Evolutionary conservation across 352 stramenopile genomes (phyloP).

Genomic region (Pythium biforme): DNA sequence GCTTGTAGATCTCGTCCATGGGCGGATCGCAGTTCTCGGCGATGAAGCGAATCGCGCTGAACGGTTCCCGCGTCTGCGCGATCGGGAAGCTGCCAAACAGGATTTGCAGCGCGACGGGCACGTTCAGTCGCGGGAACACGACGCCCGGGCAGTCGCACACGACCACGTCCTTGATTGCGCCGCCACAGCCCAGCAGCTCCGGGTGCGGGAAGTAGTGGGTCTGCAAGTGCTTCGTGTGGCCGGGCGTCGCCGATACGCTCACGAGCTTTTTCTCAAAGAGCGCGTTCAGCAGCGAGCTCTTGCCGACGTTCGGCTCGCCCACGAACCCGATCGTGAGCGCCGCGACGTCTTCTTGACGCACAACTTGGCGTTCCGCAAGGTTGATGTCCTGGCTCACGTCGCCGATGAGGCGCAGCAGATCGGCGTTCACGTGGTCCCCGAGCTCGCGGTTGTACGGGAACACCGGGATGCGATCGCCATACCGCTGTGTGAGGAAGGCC

Average conservation of each 20-base stretch:
- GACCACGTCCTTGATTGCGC: conserved; percentile 43
- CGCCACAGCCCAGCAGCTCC: conserved; percentile 44
- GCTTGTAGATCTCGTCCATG: conserved; percentile 80
- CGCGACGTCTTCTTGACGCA: conserved; percentile 87
- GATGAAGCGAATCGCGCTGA: conserved; percentile 82
- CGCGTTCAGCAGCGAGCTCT: conserved; percentile 94
- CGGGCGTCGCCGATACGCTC: conserved; percentile 73
- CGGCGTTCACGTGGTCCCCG: conserved; percentile 46
- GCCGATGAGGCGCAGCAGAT: conserved; percentile 45
- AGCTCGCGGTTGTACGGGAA: conserved; percentile 68
- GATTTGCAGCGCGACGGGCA: conserved; percentile 71
- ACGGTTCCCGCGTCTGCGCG: conserved; percentile 83
- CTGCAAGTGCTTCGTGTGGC: conserved; percentile 82
- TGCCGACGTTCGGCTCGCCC: conserved; percentile 97
- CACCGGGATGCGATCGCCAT: conserved; percentile 87
- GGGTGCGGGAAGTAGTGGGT: conserved; percentile 71
- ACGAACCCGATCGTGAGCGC: conserved; percentile 94
- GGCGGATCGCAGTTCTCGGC: conserved; percentile 76
- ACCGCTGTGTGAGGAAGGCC: conserved; percentile 79
- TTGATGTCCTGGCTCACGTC: conserved; percentile 30
- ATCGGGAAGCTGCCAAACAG: conserved; percentile 85
- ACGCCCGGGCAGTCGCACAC: conserved; percentile 82
- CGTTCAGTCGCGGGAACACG: conserved; percentile 73
- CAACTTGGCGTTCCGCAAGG: conserved; percentile 78
- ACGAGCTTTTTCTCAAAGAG: conserved; percentile 78